These are phyloP conservation scores for Penicillium chermesinum DNA, from an alignment of 495 filamentous ascomycete genomes.

Conservation along the genomic window DNA sequence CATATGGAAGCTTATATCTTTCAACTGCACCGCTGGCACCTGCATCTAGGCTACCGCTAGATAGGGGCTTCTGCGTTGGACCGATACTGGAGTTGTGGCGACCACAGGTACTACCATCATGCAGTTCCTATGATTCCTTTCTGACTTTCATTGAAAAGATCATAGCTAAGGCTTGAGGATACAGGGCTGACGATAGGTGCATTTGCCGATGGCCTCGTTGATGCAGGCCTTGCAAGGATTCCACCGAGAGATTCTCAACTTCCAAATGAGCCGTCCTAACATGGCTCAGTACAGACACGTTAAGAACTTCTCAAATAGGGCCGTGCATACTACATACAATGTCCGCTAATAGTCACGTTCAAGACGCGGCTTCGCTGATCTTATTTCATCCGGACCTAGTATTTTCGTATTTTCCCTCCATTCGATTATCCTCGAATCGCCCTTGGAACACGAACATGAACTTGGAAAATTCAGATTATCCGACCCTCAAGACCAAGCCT, in stretches of 20 bases:
- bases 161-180: background rate
- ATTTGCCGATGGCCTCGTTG: conserved; percentile 35
- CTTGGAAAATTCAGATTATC: no score
- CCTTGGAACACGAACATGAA: no score
- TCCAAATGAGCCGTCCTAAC: conserved; percentile 16
- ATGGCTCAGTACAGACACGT: conserved; percentile 33
- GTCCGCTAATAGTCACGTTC: conserved; percentile 24
- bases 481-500: no score
- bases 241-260: conserved; percentile 16
- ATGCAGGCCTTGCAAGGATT: conserved; percentile 32
- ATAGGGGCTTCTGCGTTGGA: no score
- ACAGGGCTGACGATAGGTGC: conserved; percentile 26
- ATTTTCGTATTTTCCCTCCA: no score
- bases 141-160: conserved; percentile 2
- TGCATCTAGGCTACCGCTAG: conserved; percentile 18
- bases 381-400: conserved; percentile 36
- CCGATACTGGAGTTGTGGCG: conserved; percentile 41
- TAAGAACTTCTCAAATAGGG: conserved; percentile 25
- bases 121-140: conserved; percentile 28
- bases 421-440: no score
- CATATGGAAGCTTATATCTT: conserved; percentile 39
- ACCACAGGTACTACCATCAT: conserved; percentile 18
- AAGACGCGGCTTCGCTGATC: conserved; percentile 27
- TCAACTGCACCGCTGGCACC: conserved; percentile 7
- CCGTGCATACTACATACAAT: conserved; percentile 26